Evolutionary conservation across 495 filamentous ascomycete species (phyloP).

Genomic region (Sporormia fimetaria): DNA sequence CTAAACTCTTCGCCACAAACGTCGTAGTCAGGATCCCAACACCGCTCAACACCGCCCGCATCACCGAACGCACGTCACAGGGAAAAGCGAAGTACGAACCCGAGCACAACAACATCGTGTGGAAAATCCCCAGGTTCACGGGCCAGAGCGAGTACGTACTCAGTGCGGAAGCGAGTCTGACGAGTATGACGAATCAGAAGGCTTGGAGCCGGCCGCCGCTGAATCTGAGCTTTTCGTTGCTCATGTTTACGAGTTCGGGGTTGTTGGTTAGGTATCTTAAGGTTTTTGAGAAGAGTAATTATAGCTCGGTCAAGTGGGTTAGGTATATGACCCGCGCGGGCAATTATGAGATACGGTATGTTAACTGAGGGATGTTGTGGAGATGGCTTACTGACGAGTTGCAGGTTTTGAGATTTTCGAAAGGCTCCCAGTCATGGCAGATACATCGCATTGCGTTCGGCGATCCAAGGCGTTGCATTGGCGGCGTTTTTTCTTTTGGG

Average conservation of each 20-base stretch:
- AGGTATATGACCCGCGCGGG: conserved; percentile 96
- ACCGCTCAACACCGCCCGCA: conserved; percentile 89
- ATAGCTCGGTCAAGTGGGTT: conserved; percentile 98
- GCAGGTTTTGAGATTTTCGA: too few relatives aligned
- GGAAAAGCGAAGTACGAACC: conserved; percentile 99
- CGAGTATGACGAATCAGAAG: conserved; percentile 96
- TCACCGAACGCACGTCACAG: conserved; percentile 85
- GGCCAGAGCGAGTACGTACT: conserved; percentile 92
- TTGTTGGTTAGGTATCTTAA: conserved; percentile 91
- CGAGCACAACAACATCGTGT: conserved; percentile 93
- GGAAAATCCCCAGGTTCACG: conserved; percentile 96
- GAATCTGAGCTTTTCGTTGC: conserved; percentile 76
- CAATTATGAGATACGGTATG: conserved; percentile 63
- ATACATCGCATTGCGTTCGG: too few relatives aligned
- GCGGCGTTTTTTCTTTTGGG: too few relatives aligned
- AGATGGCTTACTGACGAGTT: too few relatives aligned
- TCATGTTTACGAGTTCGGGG: conserved; percentile 97
- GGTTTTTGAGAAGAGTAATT: conserved; percentile 99
- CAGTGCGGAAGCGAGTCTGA: conserved; percentile 84
- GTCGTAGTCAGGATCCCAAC: conserved; percentile 94
- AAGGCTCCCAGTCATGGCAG: too few relatives aligned
- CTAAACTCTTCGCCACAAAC: conserved; percentile 94
- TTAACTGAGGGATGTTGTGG: too few relatives aligned
- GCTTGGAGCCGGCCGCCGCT: conserved; percentile 92
- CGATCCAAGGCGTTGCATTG: too few relatives aligned